phyloP scores from a whole-genome alignment of 2,329 filamentous ascomycete species.

The Teratosphaeriaceae sp. region DNA sequence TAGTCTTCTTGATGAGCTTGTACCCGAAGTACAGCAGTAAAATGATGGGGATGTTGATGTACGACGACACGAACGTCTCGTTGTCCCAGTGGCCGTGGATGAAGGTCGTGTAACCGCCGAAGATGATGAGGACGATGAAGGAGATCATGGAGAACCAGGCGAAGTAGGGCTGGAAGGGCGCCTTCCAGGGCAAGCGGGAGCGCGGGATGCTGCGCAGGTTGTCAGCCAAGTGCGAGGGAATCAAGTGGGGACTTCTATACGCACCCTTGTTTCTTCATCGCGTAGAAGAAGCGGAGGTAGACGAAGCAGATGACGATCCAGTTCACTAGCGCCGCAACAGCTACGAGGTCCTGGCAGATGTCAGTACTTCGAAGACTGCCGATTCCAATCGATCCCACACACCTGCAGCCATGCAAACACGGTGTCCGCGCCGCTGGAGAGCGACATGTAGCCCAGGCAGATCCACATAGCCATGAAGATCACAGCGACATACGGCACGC shows the following conservation, averaged over 20 bases:
- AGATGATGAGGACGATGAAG: constrained; percentile 22
- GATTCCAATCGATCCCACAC: not conserved
- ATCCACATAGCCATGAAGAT: not conserved
- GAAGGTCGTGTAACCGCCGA: constrained; percentile 26
- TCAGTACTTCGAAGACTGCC: not conserved
- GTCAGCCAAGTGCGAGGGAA: not conserved
- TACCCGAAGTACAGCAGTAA: constrained; percentile 24
- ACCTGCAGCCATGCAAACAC: constrained; percentile 1
- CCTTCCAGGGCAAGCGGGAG: constrained; percentile 19
- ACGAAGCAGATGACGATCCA: constrained; percentile 20
- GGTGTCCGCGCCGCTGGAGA: not conserved
- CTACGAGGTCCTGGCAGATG: constrained; percentile 17
- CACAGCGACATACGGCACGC: constrained; percentile 16
- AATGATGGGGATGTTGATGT: constrained; percentile 25
- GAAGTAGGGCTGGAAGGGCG: constrained; percentile 25
- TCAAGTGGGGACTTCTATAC: constrained; percentile 13
- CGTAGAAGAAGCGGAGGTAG: constrained; percentile 21
- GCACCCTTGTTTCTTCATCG: constrained; percentile 19
- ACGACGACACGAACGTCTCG: constrained; percentile 23
- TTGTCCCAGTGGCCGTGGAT: constrained; percentile 13
- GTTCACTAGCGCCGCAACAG: constrained; percentile 19
- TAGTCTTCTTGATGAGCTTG: constrained; percentile 21
- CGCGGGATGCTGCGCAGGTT: constrained; percentile 1
- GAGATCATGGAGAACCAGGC: constrained; percentile 19
- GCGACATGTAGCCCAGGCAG: constrained; percentile 1